Conservation (phyloP, 345 rosid species). For the Eucalyptus dawsonii region DNA sequence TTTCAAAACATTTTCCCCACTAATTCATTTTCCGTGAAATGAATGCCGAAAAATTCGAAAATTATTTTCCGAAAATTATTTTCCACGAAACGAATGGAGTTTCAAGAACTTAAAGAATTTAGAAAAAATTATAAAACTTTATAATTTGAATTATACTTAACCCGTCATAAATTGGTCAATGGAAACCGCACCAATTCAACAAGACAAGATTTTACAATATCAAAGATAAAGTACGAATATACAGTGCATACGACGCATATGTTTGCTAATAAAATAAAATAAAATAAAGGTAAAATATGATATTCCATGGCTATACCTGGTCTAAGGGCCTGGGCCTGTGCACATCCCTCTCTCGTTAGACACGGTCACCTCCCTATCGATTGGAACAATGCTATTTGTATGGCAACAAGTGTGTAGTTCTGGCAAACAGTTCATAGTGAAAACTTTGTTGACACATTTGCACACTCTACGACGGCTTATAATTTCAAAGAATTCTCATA, state of each 20-base stretch:
- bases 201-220: background rate
- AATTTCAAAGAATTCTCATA: background rate
- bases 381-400: background rate
- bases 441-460: background rate
- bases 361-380: background rate
- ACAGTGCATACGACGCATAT: background rate
- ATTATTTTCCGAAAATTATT: too few relatives aligned
- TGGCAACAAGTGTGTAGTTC: background rate
- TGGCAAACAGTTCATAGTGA: background rate
- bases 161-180: background rate
- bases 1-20: too few relatives aligned
- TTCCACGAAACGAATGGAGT: too few relatives aligned
- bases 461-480: too few relatives aligned
- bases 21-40: too few relatives aligned
- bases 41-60: too few relatives aligned
- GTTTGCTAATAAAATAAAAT: background rate
- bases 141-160: background rate
- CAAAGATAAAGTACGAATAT: background rate
- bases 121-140: background rate
- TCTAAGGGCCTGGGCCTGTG: background rate
- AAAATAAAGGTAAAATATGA: background rate
- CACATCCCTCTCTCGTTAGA: background rate
- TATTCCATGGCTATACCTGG: background rate
- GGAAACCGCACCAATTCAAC: background rate
- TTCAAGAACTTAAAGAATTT: background rate